Base-by-base conservation (phyloP, 148 eudicot species). In the Vaccinium myrtillus region DNA sequence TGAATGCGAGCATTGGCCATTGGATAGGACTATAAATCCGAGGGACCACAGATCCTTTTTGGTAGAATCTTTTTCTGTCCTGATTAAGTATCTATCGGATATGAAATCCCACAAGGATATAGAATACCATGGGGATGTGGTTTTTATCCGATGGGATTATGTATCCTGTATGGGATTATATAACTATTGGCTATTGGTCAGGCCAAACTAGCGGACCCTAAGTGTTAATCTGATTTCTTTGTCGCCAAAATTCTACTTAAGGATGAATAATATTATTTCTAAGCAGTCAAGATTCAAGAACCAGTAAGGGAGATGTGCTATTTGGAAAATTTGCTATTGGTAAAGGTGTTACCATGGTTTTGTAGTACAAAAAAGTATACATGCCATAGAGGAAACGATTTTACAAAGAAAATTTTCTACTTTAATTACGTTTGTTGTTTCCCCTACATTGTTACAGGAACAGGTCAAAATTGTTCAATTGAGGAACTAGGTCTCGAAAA, bases 401-500 rank as follows among this genome's bases (percentile, higher is more conserved):
- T 61, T n/a, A 73, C 36, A 7, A 27, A 16, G 82, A 76, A 73
- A 61, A 49, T 55, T 5, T 70, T 2, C 59, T 70, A 25, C 50
- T 19, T 58, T 58, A 36, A 54, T 85, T 32, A 9, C 77, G 56
- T 55, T 74, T 70, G 3, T 46, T 58, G 21, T 39, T 83, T 82
- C 23, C 56, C 27, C 59, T 83, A n/a, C 76, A 46, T 49, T 56
- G 71, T 74, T 88, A 69, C 90, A 97, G 99, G 98, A 86, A 77
- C 32, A 25, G 43, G 86, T 16, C 76, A 89, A 61, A 88, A 86
- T 43, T 89, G 89, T 84, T 87, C 98, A 71, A 85, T 97, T 65
- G 98, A 95, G 82, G 90, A 91, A 78, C 84, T 97, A 82, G 96
- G 93, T 70, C 98, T 97, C 39, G 99, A 97, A 89, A 86, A 97